These are phyloP conservation scores for Saccharum hybrid DNA, from an alignment of 202 grass and related monocot genomes.

Conservation along the genomic window DNA sequence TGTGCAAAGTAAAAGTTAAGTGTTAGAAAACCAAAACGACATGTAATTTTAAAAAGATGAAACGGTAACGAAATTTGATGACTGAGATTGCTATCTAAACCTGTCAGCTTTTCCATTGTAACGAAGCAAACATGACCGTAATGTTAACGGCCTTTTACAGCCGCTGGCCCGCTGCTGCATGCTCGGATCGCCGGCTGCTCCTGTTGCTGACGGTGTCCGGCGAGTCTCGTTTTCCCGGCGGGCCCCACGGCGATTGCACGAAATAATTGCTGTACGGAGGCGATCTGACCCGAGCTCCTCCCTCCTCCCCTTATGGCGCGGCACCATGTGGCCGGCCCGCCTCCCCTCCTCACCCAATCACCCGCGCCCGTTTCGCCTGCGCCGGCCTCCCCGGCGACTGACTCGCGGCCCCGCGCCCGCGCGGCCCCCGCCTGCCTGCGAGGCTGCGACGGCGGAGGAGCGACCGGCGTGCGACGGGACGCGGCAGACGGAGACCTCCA, in stretches of 20 bases:
- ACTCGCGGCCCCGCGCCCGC: too few species aligned
- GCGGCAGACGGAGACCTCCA: neutral
- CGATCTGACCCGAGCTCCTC: slow-evolving; percentile 1
- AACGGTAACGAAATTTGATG: too few species aligned
- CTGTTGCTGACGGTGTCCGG: neutral
- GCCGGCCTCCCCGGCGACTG: too few species aligned
- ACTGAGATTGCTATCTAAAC: too few species aligned
- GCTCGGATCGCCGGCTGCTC: neutral
- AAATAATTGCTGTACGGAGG: slow-evolving; percentile 11
- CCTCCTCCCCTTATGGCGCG: slow-evolving; percentile 1
- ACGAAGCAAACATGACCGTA: too few species aligned
- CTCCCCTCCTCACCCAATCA: slow-evolving; percentile 18
- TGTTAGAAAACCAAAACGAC: too few species aligned
- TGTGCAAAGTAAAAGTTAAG: too few species aligned
- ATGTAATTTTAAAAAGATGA: too few species aligned
- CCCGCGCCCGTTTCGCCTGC: too few species aligned
- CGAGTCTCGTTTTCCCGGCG: neutral
- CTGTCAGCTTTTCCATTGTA: too few species aligned
- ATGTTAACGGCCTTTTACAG: neutral
- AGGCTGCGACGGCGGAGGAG: neutral
- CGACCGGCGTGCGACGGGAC: neutral
- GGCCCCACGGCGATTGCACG: neutral
- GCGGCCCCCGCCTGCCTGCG: neutral
- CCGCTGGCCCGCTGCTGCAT: too few species aligned
- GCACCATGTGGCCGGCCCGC: slow-evolving; percentile 36